Conservation (phyloP, 768 basidiomycete genomes). For the Psilocybe cyanescens region DNA sequence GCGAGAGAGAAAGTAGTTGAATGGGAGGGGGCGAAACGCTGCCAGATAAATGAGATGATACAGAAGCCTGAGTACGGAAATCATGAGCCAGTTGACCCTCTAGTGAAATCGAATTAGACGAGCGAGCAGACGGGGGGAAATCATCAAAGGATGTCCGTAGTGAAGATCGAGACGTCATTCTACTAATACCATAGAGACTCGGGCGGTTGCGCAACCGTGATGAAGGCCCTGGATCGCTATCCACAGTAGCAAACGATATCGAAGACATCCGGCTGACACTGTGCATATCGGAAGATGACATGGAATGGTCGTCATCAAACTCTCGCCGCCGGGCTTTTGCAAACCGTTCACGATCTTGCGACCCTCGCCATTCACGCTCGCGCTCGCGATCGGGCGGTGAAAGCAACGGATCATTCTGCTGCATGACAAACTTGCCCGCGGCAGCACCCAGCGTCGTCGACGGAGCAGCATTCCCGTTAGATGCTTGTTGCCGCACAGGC, state of each 20-base stretch:
- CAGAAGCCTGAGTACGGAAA: constrained; percentile 71
- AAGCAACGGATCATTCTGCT: constrained; percentile 25
- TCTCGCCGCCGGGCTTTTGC: constrained; percentile 82
- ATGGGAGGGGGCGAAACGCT: constrained; percentile 79
- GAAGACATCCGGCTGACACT: constrained; percentile 75
- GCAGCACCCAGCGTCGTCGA: constrained; percentile 64
- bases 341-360: constrained; percentile 53
- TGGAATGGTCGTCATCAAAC: constrained; percentile 89
- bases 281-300: constrained; percentile 87
- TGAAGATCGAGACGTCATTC: constrained; percentile 79
- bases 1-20: constrained; percentile 73
- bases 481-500: constrained; percentile 61
- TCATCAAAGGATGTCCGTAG: constrained; percentile 76
- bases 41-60: constrained; percentile 64
- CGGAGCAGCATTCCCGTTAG: constrained; percentile 38
- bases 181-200: constrained; percentile 66
- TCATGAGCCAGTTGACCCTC: constrained; percentile 79
- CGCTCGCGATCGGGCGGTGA: constrained; percentile 33
- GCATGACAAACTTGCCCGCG: constrained; percentile 52
- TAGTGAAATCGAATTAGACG: constrained; percentile 79
- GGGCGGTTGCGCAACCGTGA: constrained; percentile 65
- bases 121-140: constrained; percentile 71
- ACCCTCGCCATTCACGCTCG: constrained; percentile 55
- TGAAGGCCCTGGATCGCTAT: constrained; percentile 85
- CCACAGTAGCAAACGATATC: constrained; percentile 82